Percentiles rank a stretch among this genome's conserved stretches.
Evolutionary conservation across 2,329 filamentous ascomycete species (phyloP).

Genomic region (Stemphylium lycopersici): DNA sequence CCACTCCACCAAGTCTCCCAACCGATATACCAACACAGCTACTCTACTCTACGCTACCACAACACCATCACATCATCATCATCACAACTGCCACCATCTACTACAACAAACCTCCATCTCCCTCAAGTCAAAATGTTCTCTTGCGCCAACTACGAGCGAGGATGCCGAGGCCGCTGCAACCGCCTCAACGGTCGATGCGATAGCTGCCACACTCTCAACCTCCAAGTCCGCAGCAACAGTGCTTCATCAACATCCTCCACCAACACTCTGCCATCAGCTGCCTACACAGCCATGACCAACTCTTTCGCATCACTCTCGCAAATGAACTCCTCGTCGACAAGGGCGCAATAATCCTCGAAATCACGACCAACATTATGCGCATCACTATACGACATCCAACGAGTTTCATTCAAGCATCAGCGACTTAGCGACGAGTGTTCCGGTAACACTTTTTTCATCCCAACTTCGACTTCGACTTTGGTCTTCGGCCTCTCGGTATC

Average conservation of each 20-base stretch:
- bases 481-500: neutral
- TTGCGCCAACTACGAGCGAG: slow-evolving; percentile 53
- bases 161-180: slow-evolving; percentile 52
- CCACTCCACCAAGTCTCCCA: slow-evolving; percentile 4
- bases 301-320: slow-evolving; percentile 50
- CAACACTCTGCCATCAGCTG: slow-evolving; percentile 28
- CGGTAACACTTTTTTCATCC: slow-evolving; percentile 12
- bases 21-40: slow-evolving; percentile 1
- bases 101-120: neutral
- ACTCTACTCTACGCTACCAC: neutral
- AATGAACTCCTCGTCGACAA: slow-evolving; percentile 29
- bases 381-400: slow-evolving; percentile 23
- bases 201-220: slow-evolving; percentile 49
- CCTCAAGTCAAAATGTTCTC: slow-evolving; percentile 48
- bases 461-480: neutral
- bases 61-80: neutral
- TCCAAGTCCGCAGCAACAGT: slow-evolving; percentile 43
- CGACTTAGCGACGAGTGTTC: slow-evolving; percentile 32
- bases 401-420: slow-evolving; percentile 19
- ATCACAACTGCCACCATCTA: neutral
- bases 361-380: slow-evolving; percentile 1
- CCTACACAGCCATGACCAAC: slow-evolving; percentile 50
- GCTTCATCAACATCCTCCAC: slow-evolving; percentile 42
- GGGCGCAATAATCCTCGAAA: slow-evolving; percentile 25
- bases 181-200: slow-evolving; percentile 45